Percentiles rank a stretch among this genome's conserved stretches.
These are phyloP conservation scores for Sporothrix luriei DNA, from an alignment of 2,329 filamentous ascomycete genomes.

Conservation along the genomic window DNA sequence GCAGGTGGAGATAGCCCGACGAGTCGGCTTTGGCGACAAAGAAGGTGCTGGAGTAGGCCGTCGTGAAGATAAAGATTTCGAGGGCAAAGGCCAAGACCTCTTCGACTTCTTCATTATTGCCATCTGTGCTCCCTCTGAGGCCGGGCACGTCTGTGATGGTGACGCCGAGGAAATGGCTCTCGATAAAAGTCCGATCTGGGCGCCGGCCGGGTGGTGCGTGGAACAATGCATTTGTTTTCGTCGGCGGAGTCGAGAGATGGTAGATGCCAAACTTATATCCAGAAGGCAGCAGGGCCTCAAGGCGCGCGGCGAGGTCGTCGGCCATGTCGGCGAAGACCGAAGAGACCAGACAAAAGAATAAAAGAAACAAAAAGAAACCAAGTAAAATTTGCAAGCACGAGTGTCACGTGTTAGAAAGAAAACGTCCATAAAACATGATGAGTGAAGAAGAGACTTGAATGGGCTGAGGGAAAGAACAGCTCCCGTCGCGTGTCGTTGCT, in stretches of 20 bases:
- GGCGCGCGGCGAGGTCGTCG: constrained; percentile 44
- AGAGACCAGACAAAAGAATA: not conserved
- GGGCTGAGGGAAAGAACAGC: not conserved
- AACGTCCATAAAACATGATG: not conserved
- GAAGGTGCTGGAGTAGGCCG: constrained; percentile 75
- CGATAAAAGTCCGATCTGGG: constrained; percentile 78
- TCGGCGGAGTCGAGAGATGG: constrained; percentile 85
- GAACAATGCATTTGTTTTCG: constrained; percentile 73
- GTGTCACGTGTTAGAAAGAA: not conserved
- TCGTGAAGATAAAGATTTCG: constrained; percentile 86
- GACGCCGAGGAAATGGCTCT: constrained; percentile 72
- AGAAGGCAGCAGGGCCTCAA: constrained; percentile 58
- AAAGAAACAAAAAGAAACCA: not conserved
- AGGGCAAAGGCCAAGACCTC: constrained; percentile 77
- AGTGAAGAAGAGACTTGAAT: not conserved
- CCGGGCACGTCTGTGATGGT: constrained; percentile 45
- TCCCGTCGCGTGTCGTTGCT: constrained; percentile 5
- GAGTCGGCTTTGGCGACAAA: constrained; percentile 98
- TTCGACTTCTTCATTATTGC: constrained; percentile 37
- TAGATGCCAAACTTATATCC: constrained; percentile 67
- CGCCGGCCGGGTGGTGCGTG: constrained; percentile 71
- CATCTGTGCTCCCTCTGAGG: not conserved
- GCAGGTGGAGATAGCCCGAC: constrained; percentile 76
- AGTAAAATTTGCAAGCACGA: not conserved
- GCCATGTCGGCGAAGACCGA: not conserved